phyloP scores from a whole-genome alignment of 805 yeast species.

The Candida boleticola region DNA sequence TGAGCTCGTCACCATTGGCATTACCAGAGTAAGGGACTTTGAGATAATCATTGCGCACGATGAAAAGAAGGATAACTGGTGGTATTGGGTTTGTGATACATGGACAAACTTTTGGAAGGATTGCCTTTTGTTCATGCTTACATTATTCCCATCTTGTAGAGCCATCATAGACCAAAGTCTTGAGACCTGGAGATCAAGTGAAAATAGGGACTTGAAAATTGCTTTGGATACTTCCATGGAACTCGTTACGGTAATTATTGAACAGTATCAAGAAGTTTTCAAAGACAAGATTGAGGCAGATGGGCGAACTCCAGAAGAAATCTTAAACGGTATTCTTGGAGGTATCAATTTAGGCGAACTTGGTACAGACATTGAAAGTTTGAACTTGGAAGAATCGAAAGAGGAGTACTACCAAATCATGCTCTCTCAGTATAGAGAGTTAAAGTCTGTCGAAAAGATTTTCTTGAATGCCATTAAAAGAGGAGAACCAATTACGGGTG shows the following conservation, averaged over 20 bases:
- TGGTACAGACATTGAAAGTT: constrained; percentile 6
- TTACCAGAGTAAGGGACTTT: constrained; percentile 22
- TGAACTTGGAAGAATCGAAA: neutral
- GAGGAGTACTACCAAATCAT: constrained; percentile 5
- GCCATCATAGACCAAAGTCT: constrained; percentile 10
- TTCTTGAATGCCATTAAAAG: neutral
- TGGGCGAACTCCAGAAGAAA: neutral
- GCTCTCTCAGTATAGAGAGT: constrained; percentile 1
- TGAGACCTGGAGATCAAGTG: constrained; percentile 16
- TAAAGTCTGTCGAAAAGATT: constrained; percentile 2
- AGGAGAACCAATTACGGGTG: neutral
- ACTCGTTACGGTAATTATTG: neutral
- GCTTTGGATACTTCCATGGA: neutral
- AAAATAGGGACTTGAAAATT: constrained; percentile 14
- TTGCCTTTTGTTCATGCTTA: constrained; percentile 12
- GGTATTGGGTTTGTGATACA: constrained; percentile 9
- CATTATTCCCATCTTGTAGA: constrained; percentile 16
- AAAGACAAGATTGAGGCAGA: neutral
- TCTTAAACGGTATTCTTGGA: neutral
- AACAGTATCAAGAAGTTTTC: neutral
- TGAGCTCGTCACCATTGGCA: constrained; percentile 12
- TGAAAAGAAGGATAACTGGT: constrained; percentile 2
- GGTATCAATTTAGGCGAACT: neutral
- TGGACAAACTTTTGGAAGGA: constrained; percentile 19
- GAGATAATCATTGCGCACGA: constrained; percentile 13